These are phyloP conservation scores for Irpex lacteus DNA, from an alignment of 1,284 basidiomycete species.

Conservation along the genomic window DNA sequence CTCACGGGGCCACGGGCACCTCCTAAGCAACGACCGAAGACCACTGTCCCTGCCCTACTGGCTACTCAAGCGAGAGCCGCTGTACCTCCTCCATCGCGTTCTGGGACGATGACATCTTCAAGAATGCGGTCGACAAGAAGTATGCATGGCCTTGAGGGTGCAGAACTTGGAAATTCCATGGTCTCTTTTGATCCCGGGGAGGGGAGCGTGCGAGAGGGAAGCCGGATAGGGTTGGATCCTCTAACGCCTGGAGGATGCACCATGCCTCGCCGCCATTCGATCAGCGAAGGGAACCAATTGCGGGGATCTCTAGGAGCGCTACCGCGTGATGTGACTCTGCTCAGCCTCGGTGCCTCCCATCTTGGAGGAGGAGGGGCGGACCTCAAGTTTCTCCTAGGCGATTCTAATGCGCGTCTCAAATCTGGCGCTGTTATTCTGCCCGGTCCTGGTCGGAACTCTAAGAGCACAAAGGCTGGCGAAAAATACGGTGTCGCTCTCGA, in stretches of 20 bases:
- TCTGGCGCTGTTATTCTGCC: constrained; percentile 46
- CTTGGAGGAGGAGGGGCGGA: constrained; percentile 47
- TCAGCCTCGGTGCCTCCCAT: constrained; percentile 45
- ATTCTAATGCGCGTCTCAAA: constrained; percentile 51
- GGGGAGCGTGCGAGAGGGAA: constrained; percentile 31
- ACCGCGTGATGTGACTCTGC: constrained; percentile 49
- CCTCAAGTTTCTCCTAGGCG: constrained; percentile 59
- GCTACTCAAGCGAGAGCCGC: neutral
- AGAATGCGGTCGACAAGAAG: constrained; percentile 35
- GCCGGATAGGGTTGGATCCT: constrained; percentile 31
- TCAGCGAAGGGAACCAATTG: neutral
- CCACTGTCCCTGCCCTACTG: neutral
- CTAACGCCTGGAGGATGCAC: constrained; percentile 30
- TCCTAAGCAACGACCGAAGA: neutral
- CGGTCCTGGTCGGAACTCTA: constrained; percentile 16
- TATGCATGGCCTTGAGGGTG: constrained; percentile 42
- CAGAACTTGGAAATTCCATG: constrained; percentile 42
- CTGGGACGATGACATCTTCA: neutral
- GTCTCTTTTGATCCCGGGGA: constrained; percentile 37
- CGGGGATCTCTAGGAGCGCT: constrained; percentile 22
- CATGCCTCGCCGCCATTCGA: constrained; percentile 1
- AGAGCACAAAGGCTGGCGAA: constrained; percentile 17
- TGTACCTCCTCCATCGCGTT: neutral
- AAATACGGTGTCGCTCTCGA: constrained; percentile 43
- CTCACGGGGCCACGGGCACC: constrained; percentile 9